Evolutionary conservation across 83 land plant genomes (phyloP).

Genomic region (Larix sibirica): DNA sequence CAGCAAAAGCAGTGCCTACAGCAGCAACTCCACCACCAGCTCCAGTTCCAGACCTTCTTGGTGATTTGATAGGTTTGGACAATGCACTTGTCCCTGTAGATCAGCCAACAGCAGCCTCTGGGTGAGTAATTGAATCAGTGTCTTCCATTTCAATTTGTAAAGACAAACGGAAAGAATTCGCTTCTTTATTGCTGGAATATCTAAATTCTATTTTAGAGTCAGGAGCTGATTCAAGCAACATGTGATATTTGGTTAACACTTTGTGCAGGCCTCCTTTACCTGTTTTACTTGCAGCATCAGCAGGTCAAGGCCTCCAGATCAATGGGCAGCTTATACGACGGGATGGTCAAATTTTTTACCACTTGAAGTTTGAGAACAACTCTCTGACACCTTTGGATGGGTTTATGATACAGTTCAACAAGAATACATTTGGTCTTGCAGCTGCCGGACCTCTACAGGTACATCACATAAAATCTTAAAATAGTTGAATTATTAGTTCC

Average conservation of each 20-base stretch:
- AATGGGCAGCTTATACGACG: conserved; percentile 80
- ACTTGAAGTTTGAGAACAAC: conserved; percentile 85
- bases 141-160: not conserved
- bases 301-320: conserved; percentile 96
- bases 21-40: conserved; percentile 45
- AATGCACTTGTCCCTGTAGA: conserved; percentile 88
- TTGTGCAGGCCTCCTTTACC: conserved; percentile 86
- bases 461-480: not conserved
- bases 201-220: not conserved
- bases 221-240: not conserved
- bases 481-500: not conserved
- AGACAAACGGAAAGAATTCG: not conserved
- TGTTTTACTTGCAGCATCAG: conserved; percentile 79
- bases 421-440: conserved; percentile 96
- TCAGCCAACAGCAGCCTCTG: conserved; percentile 66
- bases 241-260: not conserved
- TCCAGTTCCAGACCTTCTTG: conserved; percentile 92
- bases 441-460: conserved; percentile 94
- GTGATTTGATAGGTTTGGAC: conserved; percentile 94
- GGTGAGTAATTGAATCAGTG: conserved; percentile 39
- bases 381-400: conserved; percentile 78
- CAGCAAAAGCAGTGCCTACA: conserved; percentile 26
- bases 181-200: not conserved
- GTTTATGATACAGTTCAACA: conserved; percentile 99
- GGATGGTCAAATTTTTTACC: conserved; percentile 93